Conservation (phyloP, 768 basidiomycete species). For the Neoboletus brunneissimus region DNA sequence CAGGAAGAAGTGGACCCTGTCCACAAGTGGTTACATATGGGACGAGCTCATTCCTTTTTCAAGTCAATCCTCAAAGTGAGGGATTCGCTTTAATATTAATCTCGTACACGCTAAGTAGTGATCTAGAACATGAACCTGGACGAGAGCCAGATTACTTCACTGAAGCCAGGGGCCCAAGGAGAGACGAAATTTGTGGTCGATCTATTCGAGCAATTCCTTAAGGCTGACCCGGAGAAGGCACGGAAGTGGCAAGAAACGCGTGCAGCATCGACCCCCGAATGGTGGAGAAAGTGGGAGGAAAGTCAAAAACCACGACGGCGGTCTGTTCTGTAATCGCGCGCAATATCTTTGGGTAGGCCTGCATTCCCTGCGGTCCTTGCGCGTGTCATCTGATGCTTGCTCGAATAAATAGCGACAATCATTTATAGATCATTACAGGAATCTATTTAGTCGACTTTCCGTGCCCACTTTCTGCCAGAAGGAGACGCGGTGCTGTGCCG, state of each 20-base stretch:
- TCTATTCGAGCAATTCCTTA: slow-evolving; percentile 26
- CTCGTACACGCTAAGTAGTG: background rate
- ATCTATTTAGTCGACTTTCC: slow-evolving; percentile 62
- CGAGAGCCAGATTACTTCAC: slow-evolving; percentile 10
- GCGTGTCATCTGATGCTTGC: background rate
- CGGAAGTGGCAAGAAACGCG: slow-evolving; percentile 25
- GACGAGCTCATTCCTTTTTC: slow-evolving; percentile 25
- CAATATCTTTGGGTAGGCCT: background rate
- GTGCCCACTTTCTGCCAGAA: slow-evolving; percentile 63
- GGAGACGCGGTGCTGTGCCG: slow-evolving; percentile 42
- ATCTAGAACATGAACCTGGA: slow-evolving; percentile 19
- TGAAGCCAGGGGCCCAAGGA: slow-evolving; percentile 6
- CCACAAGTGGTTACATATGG: slow-evolving; percentile 37
- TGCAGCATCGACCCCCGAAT: slow-evolving; percentile 22
- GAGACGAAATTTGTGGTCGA: slow-evolving; percentile 17
- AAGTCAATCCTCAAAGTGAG: slow-evolving; percentile 30
- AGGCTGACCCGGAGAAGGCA: slow-evolving; percentile 20
- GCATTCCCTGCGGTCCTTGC: background rate
- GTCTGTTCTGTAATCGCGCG: background rate
- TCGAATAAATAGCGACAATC: slow-evolving; percentile 20
- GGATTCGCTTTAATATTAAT: background rate
- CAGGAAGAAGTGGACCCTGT: slow-evolving; percentile 35
- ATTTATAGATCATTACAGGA: slow-evolving; percentile 13
- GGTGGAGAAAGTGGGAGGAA: slow-evolving; percentile 33
- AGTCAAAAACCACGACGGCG: slow-evolving; percentile 16